Evolutionary conservation across 306 rosid species (phyloP).

Genomic region (Biancaea sappan): DNA sequence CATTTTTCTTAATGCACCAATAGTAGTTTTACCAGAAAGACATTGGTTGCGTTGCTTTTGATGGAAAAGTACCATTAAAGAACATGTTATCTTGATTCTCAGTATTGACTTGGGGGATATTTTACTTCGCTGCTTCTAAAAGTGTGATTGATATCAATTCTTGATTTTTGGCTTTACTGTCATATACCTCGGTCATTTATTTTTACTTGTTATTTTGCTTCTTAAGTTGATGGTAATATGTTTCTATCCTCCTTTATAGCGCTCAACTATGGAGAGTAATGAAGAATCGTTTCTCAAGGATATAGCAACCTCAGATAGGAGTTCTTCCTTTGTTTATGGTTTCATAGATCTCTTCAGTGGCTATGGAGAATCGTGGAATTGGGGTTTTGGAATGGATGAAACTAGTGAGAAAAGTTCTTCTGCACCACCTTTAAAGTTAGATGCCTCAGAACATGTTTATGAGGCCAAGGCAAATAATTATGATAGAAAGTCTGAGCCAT

Average conservation of each 20-base stretch:
- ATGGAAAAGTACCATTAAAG: slow-evolving; percentile 25
- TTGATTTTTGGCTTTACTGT: slow-evolving; percentile 7
- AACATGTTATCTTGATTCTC: slow-evolving; percentile 25
- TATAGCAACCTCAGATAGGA: slow-evolving; percentile 50
- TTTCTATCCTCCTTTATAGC: slow-evolving; percentile 40
- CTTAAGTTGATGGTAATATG: slow-evolving; percentile 28
- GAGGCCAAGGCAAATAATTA: slow-evolving; percentile 53
- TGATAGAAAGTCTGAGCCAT: slow-evolving; percentile 44
- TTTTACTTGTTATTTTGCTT: slow-evolving; percentile 20
- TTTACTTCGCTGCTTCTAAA: slow-evolving; percentile 23
- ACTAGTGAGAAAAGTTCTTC: slow-evolving; percentile 46
- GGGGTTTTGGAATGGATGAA: slow-evolving; percentile 80
- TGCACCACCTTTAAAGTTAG: slow-evolving; percentile 42
- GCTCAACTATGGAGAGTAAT: slow-evolving; percentile 45
- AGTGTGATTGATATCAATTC: slow-evolving; percentile 23
- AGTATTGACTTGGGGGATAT: slow-evolving; percentile 1
- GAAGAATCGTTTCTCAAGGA: slow-evolving; percentile 61
- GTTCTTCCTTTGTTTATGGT: slow-evolving; percentile 76
- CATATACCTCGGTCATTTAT: slow-evolving; percentile 11
- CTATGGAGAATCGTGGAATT: slow-evolving; percentile 87
- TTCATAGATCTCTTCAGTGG: slow-evolving; percentile 91
- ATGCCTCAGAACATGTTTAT: slow-evolving; percentile 43
- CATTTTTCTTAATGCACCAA: slow-evolving; percentile 1
- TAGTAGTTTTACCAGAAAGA: slow-evolving; percentile 5
- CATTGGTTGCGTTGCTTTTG: slow-evolving; percentile 16